Evolutionary conservation across 208 protist species (phyloP), one percentile per base, ranked within the genome.

Genomic region (Wallacemonas sp.): DNA sequence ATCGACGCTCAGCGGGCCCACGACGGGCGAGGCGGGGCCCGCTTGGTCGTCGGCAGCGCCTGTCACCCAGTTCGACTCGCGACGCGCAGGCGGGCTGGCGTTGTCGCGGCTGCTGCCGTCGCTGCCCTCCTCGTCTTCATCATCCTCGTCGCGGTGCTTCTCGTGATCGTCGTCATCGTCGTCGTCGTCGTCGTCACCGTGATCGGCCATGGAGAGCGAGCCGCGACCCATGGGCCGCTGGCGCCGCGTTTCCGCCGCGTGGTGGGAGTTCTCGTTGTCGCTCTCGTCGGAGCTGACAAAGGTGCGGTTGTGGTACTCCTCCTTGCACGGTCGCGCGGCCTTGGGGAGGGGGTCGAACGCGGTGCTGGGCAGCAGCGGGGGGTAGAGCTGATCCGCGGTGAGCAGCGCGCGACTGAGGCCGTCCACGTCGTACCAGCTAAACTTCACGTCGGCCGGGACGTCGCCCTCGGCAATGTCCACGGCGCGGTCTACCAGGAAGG

Each of bases 221-320:
- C 70, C 46, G 45, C 23, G 31, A 25, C 48, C 41, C 63, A 50
- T 69, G 20, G 11, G 25, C 5, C 61, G 39, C 61, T 57, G 63
- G 22, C 75, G 77, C 2, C 84, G 82, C 31, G 76, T 78, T 70
- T 91, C 79, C 1, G 78, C 74, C 8, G 82, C 72, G 71, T 92
- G 77, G 81, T 92, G 84, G 29, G 84, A 90, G 70, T 93, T 84
- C 63, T 85, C 84, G 23, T 61, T 80, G 59, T 93, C 84, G 72
- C 86, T 93, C 33, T 95, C 89, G 68, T 95, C 89, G 49, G 82
- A 90, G 77, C 86, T 92, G 39, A 95, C 78, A 67, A 95, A 93
- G 1, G 89, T 92, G 65, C 77, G 73, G 32, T 70, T 67, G 77
- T 93, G 89, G 46, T 59, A 69, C 71, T 69, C 67, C 67, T 77